Conservation (phyloP, 345 rosid genomes). For the Citrus reticulata region DNA sequence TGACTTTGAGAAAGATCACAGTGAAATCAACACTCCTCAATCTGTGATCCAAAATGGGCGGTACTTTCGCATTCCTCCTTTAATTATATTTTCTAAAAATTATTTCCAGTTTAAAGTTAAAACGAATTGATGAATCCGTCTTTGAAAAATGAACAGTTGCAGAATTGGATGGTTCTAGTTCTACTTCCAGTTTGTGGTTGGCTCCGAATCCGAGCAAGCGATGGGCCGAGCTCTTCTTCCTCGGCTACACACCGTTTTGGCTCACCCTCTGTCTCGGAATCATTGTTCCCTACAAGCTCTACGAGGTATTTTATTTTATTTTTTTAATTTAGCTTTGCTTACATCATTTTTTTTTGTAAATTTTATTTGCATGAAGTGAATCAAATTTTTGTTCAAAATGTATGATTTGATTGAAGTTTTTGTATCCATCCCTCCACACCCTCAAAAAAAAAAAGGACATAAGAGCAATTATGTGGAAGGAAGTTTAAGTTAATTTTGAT, state of each 20-base stretch:
- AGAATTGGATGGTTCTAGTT: slow-evolving; percentile 18
- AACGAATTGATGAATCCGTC: not conserved
- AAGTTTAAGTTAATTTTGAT: not conserved
- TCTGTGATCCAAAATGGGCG: not conserved
- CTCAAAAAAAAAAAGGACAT: rapidly evolving
- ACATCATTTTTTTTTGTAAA: no score
- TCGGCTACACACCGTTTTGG: slow-evolving; percentile 93
- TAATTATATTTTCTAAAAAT: not conserved
- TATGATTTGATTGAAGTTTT: no score
- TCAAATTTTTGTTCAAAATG: not conserved
- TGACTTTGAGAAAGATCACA: no score
- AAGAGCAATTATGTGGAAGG: not conserved
- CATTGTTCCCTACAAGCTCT: slow-evolving; percentile 84
- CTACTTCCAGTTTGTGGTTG: slow-evolving; percentile 57
- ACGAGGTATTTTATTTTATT: slow-evolving; percentile 49
- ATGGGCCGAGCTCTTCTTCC: slow-evolving; percentile 98
- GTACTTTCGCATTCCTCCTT: not conserved
- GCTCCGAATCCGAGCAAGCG: slow-evolving; percentile 82
- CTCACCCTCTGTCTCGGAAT: slow-evolving; percentile 84
- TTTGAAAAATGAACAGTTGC: slow-evolving; percentile 11
- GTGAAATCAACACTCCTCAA: not conserved
- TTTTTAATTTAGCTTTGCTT: no score
- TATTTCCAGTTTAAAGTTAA: not conserved
- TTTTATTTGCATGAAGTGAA: not conserved
- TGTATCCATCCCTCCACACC: rapidly evolving